Percentiles rank a stretch among this genome's conserved stretches.
These are phyloP conservation scores for Colletotrichum sp. DNA, from an alignment of 2,329 filamentous ascomycete species.

Conservation along the genomic window DNA sequence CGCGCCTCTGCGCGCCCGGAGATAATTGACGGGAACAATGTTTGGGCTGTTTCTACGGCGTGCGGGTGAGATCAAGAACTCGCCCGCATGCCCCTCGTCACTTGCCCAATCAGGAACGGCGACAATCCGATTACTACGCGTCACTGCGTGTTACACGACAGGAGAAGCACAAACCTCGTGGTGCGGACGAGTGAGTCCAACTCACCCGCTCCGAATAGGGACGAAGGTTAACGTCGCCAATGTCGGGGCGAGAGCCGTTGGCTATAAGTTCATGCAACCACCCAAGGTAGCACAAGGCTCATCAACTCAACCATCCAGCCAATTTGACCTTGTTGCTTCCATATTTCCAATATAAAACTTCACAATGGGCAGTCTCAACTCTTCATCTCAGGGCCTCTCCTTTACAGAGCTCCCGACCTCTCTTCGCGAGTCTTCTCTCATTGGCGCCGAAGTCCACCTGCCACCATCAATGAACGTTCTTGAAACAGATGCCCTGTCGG, in stretches of 20 bases:
- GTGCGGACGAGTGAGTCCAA: not conserved
- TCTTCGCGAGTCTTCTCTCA: not conserved
- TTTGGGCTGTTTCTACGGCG: not conserved
- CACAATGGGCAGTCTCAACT: not conserved
- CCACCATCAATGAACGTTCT: not conserved
- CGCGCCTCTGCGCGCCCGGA: not conserved
- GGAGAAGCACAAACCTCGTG: not conserved
- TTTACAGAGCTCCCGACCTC: not conserved
- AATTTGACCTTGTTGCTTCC: not conserved
- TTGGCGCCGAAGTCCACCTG: not conserved
- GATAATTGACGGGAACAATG: not conserved
- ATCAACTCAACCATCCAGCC: not conserved
- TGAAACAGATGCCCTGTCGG: not conserved
- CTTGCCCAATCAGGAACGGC: not conserved
- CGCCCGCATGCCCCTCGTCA: not conserved
- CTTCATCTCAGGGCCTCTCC: not conserved
- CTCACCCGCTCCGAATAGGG: not conserved
- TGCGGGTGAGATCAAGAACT: not conserved
- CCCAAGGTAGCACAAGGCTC: accelerated
- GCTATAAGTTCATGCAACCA: not conserved
- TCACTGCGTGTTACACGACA: not conserved
- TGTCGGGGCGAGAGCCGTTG: not conserved
- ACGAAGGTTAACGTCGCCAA: accelerated
- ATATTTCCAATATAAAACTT: accelerated
- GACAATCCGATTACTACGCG: not conserved